phyloP scores from a whole-genome alignment of 768 basidiomycete species.

The Exidia glandulosa region DNA sequence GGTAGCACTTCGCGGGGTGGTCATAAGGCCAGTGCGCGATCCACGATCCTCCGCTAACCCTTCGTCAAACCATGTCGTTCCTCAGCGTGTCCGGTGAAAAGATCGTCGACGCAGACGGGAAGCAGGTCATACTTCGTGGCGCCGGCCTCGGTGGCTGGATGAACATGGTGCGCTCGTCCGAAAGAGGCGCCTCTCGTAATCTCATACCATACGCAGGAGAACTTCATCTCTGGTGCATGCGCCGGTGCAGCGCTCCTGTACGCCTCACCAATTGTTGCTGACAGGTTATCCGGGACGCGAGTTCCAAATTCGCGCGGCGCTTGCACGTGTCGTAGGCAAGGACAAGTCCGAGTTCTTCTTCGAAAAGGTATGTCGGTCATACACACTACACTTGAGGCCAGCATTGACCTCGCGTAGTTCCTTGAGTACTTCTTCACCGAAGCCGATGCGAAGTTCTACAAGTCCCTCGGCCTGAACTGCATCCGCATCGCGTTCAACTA shows the following conservation, averaged over 20 bases:
- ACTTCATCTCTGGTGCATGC: conserved; percentile 50
- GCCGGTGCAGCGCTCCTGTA: not conserved
- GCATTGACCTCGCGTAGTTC: conserved; percentile 34
- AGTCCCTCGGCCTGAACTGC: conserved; percentile 67
- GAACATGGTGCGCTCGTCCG: conserved; percentile 43
- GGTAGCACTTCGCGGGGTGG: not conserved
- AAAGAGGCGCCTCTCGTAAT: too few relatives aligned
- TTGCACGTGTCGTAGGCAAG: conserved; percentile 53
- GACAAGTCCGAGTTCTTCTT: conserved; percentile 71
- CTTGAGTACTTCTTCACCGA: conserved; percentile 73
- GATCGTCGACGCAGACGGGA: conserved; percentile 44
- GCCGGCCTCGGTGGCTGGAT: conserved; percentile 81
- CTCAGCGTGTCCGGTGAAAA: conserved; percentile 39
- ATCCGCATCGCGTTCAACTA: conserved; percentile 71
- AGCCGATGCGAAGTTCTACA: conserved; percentile 65
- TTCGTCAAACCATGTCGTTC: conserved; percentile 1
- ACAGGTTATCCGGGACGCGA: conserved; percentile 73
- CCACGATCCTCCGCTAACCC: not conserved
- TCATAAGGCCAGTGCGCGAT: not conserved
- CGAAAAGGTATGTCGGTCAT: conserved; percentile 46
- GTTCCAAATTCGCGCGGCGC: conserved; percentile 59
- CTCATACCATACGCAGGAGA: conserved; percentile 33
- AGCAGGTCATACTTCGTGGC: conserved; percentile 52
- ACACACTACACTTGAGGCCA: not conserved
- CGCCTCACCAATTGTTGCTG: not conserved